phyloP scores from a whole-genome alignment of 2,329 filamentous ascomycete genomes.

The Penicillium sp. region DNA sequence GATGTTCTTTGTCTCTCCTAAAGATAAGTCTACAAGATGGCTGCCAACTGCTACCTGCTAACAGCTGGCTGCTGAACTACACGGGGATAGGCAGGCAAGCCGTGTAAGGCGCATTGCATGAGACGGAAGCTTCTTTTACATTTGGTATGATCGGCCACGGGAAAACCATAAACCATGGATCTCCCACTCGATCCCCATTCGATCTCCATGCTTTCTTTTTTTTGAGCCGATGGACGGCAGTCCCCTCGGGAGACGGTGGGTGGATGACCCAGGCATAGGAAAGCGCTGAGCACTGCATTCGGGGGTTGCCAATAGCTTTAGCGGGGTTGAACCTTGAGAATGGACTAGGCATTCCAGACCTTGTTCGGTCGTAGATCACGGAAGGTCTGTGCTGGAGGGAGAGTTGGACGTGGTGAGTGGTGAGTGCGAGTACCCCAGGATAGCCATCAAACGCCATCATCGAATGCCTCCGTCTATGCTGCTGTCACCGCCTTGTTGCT shows the following conservation, averaged over 20 bases:
- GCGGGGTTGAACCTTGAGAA: conserved; percentile 3
- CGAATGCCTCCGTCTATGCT: too few relatives aligned
- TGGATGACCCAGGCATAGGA: neutral
- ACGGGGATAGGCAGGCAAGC: neutral
- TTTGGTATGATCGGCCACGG: neutral
- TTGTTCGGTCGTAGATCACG: conserved; percentile 1
- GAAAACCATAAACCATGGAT: neutral
- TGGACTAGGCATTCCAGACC: neutral
- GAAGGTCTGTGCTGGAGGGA: neutral
- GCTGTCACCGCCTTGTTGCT: too few relatives aligned
- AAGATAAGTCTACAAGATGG: too few relatives aligned
- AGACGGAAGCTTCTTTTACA: neutral
- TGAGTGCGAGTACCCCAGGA: too few relatives aligned
- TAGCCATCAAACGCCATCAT: too few relatives aligned
- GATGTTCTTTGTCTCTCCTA: too few relatives aligned
- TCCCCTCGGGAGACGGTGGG: neutral
- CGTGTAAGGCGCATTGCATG: neutral
- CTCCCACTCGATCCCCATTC: neutral
- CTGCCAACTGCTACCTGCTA: too few relatives aligned
- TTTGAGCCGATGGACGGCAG: neutral
- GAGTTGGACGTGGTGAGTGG: too few relatives aligned
- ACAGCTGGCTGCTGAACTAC: too few relatives aligned
- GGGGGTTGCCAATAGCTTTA: neutral
- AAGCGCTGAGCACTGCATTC: neutral
- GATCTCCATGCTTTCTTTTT: neutral